Evolutionary conservation across 2,329 filamentous ascomycete species (phyloP).

Genomic region (Periglandula ipomoeae): DNA sequence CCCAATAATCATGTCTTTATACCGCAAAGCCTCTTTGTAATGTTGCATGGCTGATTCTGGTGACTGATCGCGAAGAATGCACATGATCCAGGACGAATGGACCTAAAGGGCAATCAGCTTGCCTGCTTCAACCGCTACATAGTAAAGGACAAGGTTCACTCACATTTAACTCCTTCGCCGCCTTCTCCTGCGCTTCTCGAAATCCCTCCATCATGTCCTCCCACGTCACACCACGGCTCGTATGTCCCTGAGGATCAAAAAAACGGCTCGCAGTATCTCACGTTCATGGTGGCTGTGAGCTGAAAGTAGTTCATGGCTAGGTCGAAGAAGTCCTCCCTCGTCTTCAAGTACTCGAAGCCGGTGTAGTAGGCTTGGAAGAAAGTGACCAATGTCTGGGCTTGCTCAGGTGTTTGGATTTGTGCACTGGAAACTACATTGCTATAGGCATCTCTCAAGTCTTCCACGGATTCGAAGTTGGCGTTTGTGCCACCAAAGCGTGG

Average conservation of each 20-base stretch:
- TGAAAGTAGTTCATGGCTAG: constrained; percentile 62
- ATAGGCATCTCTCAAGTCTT: constrained; percentile 47
- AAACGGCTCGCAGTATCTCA: constrained; percentile 65
- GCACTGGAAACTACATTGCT: constrained; percentile 53
- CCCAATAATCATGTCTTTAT: constrained; percentile 31
- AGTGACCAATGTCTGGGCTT: constrained; percentile 28
- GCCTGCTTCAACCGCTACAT: neutral
- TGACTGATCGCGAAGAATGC: constrained; percentile 61
- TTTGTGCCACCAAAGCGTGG: constrained; percentile 40
- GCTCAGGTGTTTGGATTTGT: constrained; percentile 27
- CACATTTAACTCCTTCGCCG: constrained; percentile 34
- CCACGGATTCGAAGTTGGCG: constrained; percentile 30
- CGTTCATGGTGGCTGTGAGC: constrained; percentile 51
- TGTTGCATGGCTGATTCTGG: constrained; percentile 59
- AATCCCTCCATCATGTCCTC: constrained; percentile 55
- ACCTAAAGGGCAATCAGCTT: constrained; percentile 39
- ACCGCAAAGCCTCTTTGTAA: constrained; percentile 35
- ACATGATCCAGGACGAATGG: constrained; percentile 57
- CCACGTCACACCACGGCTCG: constrained; percentile 50
- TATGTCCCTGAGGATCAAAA: constrained; percentile 71
- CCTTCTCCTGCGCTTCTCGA: constrained; percentile 45
- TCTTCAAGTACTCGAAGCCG: constrained; percentile 64
- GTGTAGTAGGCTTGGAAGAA: constrained; percentile 68
- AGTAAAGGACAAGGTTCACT: neutral
- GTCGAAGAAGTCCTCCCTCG: constrained; percentile 59